Evolutionary conservation across 306 rosid genomes (phyloP).

Genomic region (Glycine latifolia): DNA sequence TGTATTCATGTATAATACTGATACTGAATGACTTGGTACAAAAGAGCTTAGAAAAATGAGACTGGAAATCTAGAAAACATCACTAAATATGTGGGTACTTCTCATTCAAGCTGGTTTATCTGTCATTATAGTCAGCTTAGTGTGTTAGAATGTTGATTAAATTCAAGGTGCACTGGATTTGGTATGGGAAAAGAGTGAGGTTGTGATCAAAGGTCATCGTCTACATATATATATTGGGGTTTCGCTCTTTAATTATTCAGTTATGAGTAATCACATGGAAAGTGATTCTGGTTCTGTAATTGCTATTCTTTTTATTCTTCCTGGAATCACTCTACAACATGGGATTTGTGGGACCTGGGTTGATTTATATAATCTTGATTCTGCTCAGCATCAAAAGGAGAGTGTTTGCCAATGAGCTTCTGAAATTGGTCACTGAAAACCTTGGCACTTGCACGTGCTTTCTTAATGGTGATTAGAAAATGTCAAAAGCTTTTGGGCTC

Average conservation of each 20-base stretch:
- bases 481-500: constrained; percentile 34
- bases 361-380: neutral
- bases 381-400: constrained; percentile 19
- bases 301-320: neutral
- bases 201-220: constrained; percentile 41
- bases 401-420: constrained; percentile 24
- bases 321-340: constrained; percentile 1
- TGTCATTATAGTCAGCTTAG: neutral
- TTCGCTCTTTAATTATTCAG: constrained; percentile 12
- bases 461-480: constrained; percentile 13
- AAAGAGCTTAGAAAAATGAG: neutral
- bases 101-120: neutral
- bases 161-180: constrained; percentile 1
- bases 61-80: neutral
- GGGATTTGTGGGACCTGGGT: constrained; percentile 42
- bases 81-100: neutral
- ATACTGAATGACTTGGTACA: neutral
- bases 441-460: constrained; percentile 47
- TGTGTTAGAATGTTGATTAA: neutral
- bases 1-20: neutral
- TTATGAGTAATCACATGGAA: neutral
- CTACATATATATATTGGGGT: constrained; percentile 7
- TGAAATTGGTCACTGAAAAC: constrained; percentile 36
- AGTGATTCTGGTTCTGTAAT: constrained; percentile 13
- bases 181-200: constrained; percentile 20